A percentile compares a stretch with the other conserved stretches of the same genome.
phyloP scores from a whole-genome alignment of 1,284 basidiomycete species.

The Papiliotrema laurentii region DNA sequence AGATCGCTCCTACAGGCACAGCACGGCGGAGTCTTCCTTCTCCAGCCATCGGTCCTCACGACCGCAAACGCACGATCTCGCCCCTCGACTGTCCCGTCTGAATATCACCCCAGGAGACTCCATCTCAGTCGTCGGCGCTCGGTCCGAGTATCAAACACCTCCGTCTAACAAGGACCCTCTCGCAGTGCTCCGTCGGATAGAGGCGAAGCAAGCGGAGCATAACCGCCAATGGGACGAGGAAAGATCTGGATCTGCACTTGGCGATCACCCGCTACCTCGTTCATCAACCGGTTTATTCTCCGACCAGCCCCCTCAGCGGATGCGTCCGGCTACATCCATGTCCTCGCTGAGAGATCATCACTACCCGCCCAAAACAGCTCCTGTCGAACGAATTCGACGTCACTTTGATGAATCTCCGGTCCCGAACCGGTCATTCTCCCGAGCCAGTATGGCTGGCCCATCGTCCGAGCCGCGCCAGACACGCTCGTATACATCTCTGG shows the following conservation, averaged over 20 bases:
- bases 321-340: slow-evolving; percentile 33
- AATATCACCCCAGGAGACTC: slow-evolving; percentile 37
- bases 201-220: slow-evolving; percentile 26
- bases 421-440: slow-evolving; percentile 7
- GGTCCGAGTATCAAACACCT: slow-evolving; percentile 1
- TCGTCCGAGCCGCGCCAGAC: slow-evolving; percentile 25
- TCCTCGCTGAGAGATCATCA: slow-evolving; percentile 26
- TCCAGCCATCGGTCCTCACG: slow-evolving; percentile 1
- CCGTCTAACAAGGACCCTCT: slow-evolving; percentile 33
- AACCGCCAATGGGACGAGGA: slow-evolving; percentile 37
- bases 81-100: slow-evolving; percentile 8
- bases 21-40: slow-evolving; percentile 11
- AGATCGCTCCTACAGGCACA: slow-evolving; percentile 16
- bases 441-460: slow-evolving; percentile 10
- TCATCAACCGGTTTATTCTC: slow-evolving; percentile 7
- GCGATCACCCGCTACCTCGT: slow-evolving; percentile 6
- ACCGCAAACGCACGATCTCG: not conserved
- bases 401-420: slow-evolving; percentile 13
- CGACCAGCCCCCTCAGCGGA: slow-evolving; percentile 14
- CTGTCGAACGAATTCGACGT: slow-evolving; percentile 17
- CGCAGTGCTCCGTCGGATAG: slow-evolving; percentile 34
- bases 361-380: slow-evolving; percentile 21
- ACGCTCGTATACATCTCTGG: slow-evolving; percentile 24
- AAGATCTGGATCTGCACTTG: slow-evolving; percentile 20
- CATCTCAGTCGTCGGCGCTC: slow-evolving; percentile 29